These are phyloP conservation scores for Thoreauomyces humboldtii DNA, from an alignment of 192 early-diverging fungal genomes.

Conservation along the genomic window DNA sequence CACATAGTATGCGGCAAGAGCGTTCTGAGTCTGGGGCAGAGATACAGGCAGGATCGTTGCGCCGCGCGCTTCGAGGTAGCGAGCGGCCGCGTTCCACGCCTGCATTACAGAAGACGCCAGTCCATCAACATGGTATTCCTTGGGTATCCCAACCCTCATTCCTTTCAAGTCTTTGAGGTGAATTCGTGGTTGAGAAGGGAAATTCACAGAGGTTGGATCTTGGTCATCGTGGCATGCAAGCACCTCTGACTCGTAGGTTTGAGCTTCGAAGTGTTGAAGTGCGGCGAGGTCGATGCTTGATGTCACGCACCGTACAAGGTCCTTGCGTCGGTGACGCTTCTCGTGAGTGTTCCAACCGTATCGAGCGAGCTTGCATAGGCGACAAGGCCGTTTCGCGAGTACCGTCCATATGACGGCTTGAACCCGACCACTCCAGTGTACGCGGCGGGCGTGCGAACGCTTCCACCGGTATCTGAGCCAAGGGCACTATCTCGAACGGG, in stretches of 20 bases:
- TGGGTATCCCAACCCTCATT: conserved; percentile 64
- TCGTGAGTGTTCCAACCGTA: conserved; percentile 78
- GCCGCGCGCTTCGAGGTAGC: conserved; percentile 53
- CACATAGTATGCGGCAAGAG: conserved; percentile 84
- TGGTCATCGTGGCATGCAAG: conserved; percentile 56
- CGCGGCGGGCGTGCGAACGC: conserved; percentile 87
- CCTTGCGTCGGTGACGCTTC: conserved; percentile 54
- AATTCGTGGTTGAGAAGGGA: neutral
- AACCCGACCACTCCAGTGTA: conserved; percentile 93
- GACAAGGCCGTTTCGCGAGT: conserved; percentile 81
- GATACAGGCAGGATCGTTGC: conserved; percentile 69
- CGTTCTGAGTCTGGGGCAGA: conserved; percentile 63
- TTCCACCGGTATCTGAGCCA: conserved; percentile 94
- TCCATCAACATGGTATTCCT: conserved; percentile 78
- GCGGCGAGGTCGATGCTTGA: neutral
- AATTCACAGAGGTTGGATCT: conserved; percentile 62
- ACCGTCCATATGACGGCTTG: conserved; percentile 87
- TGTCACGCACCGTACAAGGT: conserved; percentile 54
- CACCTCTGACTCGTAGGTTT: conserved; percentile 48
- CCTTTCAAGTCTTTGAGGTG: conserved; percentile 22
- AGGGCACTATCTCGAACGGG: conserved; percentile 64
- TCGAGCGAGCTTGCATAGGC: conserved; percentile 87
- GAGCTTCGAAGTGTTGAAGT: neutral
- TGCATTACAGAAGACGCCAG: conserved; percentile 52
- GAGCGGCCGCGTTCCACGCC: conserved; percentile 62